phyloP scores from a whole-genome alignment of 1,139 yeast species.

The Candida dubliniensis region DNA sequence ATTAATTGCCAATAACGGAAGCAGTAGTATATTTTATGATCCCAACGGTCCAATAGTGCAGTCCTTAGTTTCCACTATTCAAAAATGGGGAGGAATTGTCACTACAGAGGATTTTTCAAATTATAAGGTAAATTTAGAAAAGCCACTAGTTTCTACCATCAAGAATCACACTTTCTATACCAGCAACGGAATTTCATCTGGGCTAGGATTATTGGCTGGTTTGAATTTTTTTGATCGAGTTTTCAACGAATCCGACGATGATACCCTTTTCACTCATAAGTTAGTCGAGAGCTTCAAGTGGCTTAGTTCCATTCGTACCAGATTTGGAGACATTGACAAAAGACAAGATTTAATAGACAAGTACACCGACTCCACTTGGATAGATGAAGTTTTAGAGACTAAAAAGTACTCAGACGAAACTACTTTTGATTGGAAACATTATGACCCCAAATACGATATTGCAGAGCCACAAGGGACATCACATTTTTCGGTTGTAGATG shows the following conservation, averaged over 20 bases:
- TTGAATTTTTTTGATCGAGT: conserved; percentile 56
- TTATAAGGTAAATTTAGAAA: conserved; percentile 56
- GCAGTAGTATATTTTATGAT: conserved; percentile 76
- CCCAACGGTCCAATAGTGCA: conserved; percentile 74
- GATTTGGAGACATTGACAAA: conserved; percentile 64
- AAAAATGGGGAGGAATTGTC: conserved; percentile 60
- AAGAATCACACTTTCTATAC: conserved; percentile 58
- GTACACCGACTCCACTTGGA: conserved; percentile 52
- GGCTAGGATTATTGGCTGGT: conserved; percentile 78
- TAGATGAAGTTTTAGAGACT: conserved; percentile 42
- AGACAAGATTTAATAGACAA: conserved; percentile 27
- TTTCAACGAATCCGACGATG: conserved; percentile 17
- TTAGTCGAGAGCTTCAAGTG: conserved; percentile 88
- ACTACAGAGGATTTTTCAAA: conserved; percentile 60
- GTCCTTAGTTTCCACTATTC: conserved; percentile 47
- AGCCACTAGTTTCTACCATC: conserved; percentile 52
- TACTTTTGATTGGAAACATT: conserved; percentile 70
- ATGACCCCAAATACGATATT: conserved; percentile 74
- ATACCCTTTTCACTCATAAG: conserved; percentile 57
- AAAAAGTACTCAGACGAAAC: conserved; percentile 49
- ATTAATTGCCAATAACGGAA: conserved; percentile 70
- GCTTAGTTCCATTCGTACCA: conserved; percentile 82
- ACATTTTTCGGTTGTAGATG: conserved; percentile 77
- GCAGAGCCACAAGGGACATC: conserved; percentile 86
- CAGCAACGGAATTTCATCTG: conserved; percentile 78